A percentile compares a stretch with the other conserved stretches of the same genome.
These are phyloP conservation scores for Chrysanthemum makinoi DNA, from an alignment of 129 eudicot genomes.

Conservation along the genomic window DNA sequence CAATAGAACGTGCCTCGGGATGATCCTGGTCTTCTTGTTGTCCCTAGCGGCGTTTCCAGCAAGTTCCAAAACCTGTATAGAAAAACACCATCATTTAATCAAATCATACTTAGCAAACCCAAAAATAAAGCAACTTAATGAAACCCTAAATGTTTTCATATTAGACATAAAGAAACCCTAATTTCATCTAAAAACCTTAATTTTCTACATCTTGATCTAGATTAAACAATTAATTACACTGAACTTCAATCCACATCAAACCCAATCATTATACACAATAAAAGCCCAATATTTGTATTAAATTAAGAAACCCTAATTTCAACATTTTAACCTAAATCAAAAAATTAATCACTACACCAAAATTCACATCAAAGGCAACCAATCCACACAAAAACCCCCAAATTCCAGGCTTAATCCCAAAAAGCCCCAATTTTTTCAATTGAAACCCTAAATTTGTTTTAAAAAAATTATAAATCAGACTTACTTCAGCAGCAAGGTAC, in stretches of 20 bases:
- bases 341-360: too few species aligned
- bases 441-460: background rate
- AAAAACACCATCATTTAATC: background rate
- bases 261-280: too few species aligned
- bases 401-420: background rate
- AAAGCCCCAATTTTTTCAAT: background rate
- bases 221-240: too few species aligned
- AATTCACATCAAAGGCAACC: too few species aligned
- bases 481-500: conserved; percentile 77
- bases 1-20: conserved; percentile 65
- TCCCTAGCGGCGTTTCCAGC: conserved; percentile 83
- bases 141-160: too few species aligned
- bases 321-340: background rate
- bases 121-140: too few species aligned
- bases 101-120: too few species aligned
- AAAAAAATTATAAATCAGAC: background rate
- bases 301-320: background rate
- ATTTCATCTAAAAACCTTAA: too few species aligned
- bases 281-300: background rate
- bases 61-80: conserved; percentile 55
- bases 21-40: conserved; percentile 69
- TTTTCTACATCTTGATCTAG: too few species aligned
- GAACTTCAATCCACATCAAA: too few species aligned
- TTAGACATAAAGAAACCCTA: too few species aligned
- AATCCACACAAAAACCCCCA: too few species aligned